These are phyloP conservation scores for Fraxinus paxiana DNA, from an alignment of 305 asterid species.

Conservation along the genomic window DNA sequence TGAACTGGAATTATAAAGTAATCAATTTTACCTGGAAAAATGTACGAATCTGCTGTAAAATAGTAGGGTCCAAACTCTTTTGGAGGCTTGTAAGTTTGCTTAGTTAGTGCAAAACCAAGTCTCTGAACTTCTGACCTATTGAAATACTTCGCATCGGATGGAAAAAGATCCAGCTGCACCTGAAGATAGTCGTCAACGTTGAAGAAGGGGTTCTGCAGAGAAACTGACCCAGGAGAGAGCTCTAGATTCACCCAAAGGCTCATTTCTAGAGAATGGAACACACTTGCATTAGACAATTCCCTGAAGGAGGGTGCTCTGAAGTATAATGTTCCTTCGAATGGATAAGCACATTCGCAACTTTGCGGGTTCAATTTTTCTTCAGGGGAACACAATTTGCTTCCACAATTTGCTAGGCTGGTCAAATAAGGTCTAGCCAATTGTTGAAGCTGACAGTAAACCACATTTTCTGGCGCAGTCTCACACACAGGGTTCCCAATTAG, in stretches of 20 bases:
- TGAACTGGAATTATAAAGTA: background rate
- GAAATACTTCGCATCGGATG: conserved; percentile 58
- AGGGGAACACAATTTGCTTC: conserved; percentile 59
- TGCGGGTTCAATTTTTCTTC: conserved; percentile 77
- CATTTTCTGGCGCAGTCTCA: conserved; percentile 55
- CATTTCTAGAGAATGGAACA: conserved; percentile 86
- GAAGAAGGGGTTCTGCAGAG: conserved; percentile 81
- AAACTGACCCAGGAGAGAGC: conserved; percentile 84
- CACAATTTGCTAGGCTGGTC: conserved; percentile 81
- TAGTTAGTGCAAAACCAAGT: conserved; percentile 73
- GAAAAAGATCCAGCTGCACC: conserved; percentile 74
- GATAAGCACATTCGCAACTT: conserved; percentile 84
- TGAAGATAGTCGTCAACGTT: conserved; percentile 85
- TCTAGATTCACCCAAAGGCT: conserved; percentile 83
- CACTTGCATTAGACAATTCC: conserved; percentile 66
- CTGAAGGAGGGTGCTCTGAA: conserved; percentile 88
- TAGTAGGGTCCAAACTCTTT: conserved; percentile 80
- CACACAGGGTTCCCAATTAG: conserved; percentile 90
- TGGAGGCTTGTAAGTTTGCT: conserved; percentile 90
- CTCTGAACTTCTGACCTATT: conserved; percentile 68
- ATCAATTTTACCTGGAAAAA: conserved; percentile 57
- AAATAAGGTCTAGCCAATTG: conserved; percentile 68
- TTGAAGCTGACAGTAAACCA: conserved; percentile 76
- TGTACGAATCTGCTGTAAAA: conserved; percentile 69
- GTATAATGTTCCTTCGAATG: conserved; percentile 82